phyloP scores from a whole-genome alignment of 495 filamentous ascomycete species.

The Pseudoneurospora amorphoporcata region DNA sequence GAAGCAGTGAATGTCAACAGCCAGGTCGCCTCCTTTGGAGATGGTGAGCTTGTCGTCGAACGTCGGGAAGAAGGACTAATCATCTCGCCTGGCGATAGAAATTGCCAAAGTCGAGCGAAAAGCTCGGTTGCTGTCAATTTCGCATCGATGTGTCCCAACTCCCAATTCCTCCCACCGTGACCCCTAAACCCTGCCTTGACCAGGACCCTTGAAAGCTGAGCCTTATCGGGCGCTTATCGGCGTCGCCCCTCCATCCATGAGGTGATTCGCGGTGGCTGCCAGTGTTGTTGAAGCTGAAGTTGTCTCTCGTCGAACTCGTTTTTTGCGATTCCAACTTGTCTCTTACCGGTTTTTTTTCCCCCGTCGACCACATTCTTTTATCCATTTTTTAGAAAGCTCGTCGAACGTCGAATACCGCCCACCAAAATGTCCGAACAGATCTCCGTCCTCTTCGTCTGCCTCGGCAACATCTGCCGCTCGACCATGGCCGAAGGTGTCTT shows the following conservation, averaged over 20 bases:
- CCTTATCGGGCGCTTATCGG: not conserved
- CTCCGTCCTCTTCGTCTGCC: conserved; percentile 88
- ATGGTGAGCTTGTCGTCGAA: not conserved
- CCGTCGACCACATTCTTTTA: not conserved
- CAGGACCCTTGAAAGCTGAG: not conserved
- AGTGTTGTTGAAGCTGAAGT: not conserved
- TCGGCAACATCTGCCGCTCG: conserved; percentile 92
- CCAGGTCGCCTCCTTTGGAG: not conserved
- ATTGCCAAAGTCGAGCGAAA: not conserved
- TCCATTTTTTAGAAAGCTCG: not conserved
- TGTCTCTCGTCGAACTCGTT: not conserved
- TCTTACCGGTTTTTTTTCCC: not conserved
- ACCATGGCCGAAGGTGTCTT: conserved; percentile 97
- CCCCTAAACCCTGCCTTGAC: not conserved
- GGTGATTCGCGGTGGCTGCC: not conserved
- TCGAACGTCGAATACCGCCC: not conserved
- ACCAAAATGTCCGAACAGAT: conserved; percentile 29
- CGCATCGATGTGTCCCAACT: too few relatives aligned
- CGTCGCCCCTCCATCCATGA: not conserved
- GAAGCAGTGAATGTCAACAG: too few relatives aligned
- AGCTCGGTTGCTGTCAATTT: not conserved
- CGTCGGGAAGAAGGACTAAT: not conserved
- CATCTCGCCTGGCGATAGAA: too few relatives aligned
- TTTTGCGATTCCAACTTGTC: not conserved
- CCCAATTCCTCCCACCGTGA: not conserved